phyloP scores from a whole-genome alignment of 1,139 yeast genomes.

The Entelexis paramagnoliae region DNA sequence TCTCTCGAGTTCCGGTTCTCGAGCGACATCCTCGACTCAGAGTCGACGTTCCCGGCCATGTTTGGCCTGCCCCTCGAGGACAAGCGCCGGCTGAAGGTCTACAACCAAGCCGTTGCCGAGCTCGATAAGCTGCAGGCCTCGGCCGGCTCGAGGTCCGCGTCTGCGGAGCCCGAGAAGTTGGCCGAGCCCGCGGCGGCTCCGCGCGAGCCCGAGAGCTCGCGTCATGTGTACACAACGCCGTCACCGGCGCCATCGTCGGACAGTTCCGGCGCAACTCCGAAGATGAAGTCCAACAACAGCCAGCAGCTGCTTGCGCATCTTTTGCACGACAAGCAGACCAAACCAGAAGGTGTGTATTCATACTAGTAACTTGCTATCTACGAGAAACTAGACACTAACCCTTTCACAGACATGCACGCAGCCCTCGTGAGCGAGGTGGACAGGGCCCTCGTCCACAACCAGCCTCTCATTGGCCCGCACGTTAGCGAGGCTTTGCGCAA shows the following conservation, averaged over 20 bases:
- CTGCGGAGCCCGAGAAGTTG: not conserved
- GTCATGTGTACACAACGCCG: not conserved
- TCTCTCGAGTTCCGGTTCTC: constrained; percentile 20
- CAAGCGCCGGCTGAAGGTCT: constrained; percentile 32
- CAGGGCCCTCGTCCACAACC: not conserved
- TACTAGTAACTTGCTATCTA: constrained; percentile 15
- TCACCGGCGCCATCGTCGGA: not conserved
- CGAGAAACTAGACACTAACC: constrained; percentile 5
- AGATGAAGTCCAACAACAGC: constrained; percentile 27
- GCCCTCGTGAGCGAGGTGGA: constrained; percentile 3
- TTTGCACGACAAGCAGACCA: constrained; percentile 28
- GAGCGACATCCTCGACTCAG: constrained; percentile 29
- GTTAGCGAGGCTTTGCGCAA: constrained; percentile 13
- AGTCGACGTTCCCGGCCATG: constrained; percentile 48
- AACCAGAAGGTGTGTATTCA: constrained; percentile 24
- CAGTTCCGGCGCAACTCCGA: constrained; percentile 7
- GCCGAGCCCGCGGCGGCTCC: not conserved
- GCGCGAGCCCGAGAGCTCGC: not conserved
- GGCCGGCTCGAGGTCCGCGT: not conserved
- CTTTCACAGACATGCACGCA: constrained; percentile 4
- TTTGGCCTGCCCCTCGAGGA: constrained; percentile 61
- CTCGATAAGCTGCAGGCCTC: constrained; percentile 15
- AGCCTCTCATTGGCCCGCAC: not conserved
- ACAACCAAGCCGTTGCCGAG: constrained; percentile 16
- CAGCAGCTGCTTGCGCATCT: constrained; percentile 34